A percentile compares a stretch with the other conserved stretches of the same genome.
Conservation (phyloP, 306 rosid species). For the Rosa persica region DNA sequence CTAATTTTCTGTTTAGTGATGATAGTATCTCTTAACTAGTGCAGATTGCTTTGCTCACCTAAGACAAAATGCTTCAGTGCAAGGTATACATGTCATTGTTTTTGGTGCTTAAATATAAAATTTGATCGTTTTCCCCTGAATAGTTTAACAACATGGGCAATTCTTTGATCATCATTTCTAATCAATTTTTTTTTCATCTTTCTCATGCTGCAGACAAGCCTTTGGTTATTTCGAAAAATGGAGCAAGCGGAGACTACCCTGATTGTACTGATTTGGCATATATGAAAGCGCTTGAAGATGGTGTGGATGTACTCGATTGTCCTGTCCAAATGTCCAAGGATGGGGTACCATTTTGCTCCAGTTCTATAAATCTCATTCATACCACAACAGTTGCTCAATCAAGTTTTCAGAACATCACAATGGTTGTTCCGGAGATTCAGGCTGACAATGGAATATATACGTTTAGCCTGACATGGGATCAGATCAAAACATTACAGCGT, state of each 20-base stretch:
- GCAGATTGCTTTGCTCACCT: conserved; percentile 81
- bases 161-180: conserved; percentile 18
- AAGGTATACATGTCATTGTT: conserved; percentile 40
- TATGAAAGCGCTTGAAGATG: conserved; percentile 57
- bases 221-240: conserved; percentile 74
- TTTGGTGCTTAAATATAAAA: not conserved
- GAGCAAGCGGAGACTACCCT: conserved; percentile 91
- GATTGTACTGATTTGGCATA: conserved; percentile 69
- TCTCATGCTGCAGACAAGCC: conserved; percentile 46
- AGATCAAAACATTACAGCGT: conserved; percentile 62
- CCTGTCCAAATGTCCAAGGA: conserved; percentile 84
- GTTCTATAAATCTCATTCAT: conserved; percentile 65
- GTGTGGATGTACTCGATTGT: conserved; percentile 77
- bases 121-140: conserved; percentile 17
- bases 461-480: conserved; percentile 65
- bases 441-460: conserved; percentile 59
- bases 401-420: conserved; percentile 29
- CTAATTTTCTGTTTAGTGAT: conserved; percentile 5
- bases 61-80: conserved; percentile 43
- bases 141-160: conserved; percentile 10
- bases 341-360: conserved; percentile 70
- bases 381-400: conserved; percentile 59
- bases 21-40: conserved; percentile 29
- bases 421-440: conserved; percentile 44
- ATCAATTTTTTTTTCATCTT: conserved; percentile 25